phyloP scores from a whole-genome alignment of 257 asterid genomes.

The Buddleja alternifolia region DNA sequence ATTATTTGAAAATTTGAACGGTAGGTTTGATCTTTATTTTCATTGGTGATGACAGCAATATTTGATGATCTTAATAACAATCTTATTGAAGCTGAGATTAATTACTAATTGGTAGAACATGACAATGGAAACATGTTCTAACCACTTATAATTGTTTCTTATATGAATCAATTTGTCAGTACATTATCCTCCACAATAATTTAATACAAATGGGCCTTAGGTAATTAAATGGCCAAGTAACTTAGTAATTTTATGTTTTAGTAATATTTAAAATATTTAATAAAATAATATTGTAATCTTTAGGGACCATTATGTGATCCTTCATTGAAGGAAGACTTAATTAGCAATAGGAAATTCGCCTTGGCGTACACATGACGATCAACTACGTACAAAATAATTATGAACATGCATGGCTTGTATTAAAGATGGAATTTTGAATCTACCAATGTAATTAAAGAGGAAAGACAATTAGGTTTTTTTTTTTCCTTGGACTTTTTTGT shows the following conservation, averaged over 20 bases:
- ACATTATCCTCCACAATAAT: neutral
- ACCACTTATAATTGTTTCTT: constrained; percentile 26
- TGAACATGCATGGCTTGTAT: neutral
- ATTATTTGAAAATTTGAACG: neutral
- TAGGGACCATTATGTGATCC: constrained; percentile 18
- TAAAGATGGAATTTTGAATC: constrained; percentile 1
- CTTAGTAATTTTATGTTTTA: neutral
- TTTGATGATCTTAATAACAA: neutral
- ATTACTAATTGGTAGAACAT: constrained; percentile 15
- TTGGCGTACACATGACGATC: neutral
- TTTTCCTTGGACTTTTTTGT: neutral
- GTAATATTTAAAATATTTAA: constrained; percentile 4
- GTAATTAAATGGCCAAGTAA: constrained; percentile 22
- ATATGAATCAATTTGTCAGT: neutral
- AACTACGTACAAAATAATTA: neutral
- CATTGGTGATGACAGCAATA: constrained; percentile 3
- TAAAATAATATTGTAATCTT: neutral
- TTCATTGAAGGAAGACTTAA: neutral
- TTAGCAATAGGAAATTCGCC: neutral
- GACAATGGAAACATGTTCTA: constrained; percentile 39
- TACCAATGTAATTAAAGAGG: constrained; percentile 2
- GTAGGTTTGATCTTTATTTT: neutral
- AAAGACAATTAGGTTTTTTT: neutral
- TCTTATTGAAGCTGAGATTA: neutral
- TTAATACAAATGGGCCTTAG: constrained; percentile 11